A percentile compares a stretch with the other conserved stretches of the same genome.
Conservation (phyloP, 2,329 filamentous ascomycete species). For the Elsinoe batatas region DNA sequence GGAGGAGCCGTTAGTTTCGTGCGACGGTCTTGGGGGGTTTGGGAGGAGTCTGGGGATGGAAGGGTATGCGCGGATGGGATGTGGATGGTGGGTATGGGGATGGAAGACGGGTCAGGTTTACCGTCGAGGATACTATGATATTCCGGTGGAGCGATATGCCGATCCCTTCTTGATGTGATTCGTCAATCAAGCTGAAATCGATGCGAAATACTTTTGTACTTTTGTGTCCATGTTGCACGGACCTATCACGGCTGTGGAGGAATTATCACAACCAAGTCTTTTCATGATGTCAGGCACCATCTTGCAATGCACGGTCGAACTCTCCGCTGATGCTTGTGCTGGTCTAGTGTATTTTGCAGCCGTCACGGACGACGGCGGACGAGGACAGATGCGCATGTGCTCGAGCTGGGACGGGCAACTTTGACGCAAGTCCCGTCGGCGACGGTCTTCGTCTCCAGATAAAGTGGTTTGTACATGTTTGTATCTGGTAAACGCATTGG, state of each 20-base stretch:
- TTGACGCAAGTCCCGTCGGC: neutral
- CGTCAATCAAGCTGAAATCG: neutral
- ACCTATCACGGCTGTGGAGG: no score
- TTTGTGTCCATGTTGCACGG: neutral
- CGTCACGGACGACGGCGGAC: neutral
- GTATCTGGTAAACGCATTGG: constrained; percentile 1
- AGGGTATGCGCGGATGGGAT: neutral
- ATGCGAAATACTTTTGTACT: neutral
- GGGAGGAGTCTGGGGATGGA: neutral
- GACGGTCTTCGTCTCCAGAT: neutral
- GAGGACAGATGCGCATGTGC: no score
- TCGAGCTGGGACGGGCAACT: neutral
- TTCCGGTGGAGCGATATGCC: neutral
- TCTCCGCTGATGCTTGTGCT: neutral
- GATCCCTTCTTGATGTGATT: neutral
- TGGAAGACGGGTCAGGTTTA: neutral
- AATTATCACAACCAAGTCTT: neutral
- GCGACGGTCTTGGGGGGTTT: neutral
- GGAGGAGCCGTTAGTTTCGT: constrained; percentile 1
- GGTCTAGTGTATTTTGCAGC: neutral
- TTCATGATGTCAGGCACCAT: constrained; percentile 4
- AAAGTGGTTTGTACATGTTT: constrained; percentile 10
- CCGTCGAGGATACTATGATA: neutral
- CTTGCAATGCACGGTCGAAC: neutral
- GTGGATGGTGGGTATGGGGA: neutral